Percentiles rank a stretch among this genome's conserved stretches.
phyloP scores from a whole-genome alignment of 1,139 yeast species.

The Candida dubliniensis region DNA sequence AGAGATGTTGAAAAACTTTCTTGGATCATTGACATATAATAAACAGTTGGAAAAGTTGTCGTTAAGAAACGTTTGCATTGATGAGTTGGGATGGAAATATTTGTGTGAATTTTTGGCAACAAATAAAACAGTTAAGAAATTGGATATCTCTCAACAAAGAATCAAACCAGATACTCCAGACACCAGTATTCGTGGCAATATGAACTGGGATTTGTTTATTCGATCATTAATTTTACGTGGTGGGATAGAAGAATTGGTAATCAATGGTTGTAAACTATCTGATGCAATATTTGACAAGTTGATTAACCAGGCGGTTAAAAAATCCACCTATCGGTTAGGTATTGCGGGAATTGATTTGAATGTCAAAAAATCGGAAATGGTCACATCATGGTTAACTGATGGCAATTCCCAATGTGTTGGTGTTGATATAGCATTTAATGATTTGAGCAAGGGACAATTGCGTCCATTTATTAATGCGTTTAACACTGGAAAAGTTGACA shows the following conservation, averaged over 20 bases:
- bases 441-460: conserved; percentile 56
- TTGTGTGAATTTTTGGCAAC: conserved; percentile 69
- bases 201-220: conserved; percentile 77
- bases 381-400: conserved; percentile 63
- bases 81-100: conserved; percentile 67
- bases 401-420: conserved; percentile 66
- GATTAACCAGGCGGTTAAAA: conserved; percentile 52
- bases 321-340: conserved; percentile 69
- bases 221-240: conserved; percentile 58
- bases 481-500: conserved; percentile 30
- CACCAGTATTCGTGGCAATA: conserved; percentile 52
- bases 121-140: conserved; percentile 57
- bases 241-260: conserved; percentile 79
- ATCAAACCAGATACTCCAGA: conserved; percentile 51
- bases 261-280: conserved; percentile 75
- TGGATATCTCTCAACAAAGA: conserved; percentile 81
- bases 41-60: conserved; percentile 67
- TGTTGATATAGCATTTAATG: conserved; percentile 82
- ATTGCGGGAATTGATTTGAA: conserved; percentile 71
- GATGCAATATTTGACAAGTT: conserved; percentile 51
- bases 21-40: conserved; percentile 62
- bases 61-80: conserved; percentile 75
- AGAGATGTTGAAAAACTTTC: conserved; percentile 73
- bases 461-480: conserved; percentile 49
- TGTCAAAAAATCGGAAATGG: conserved; percentile 50